Base-by-base conservation (phyloP, 1,284 basidiomycete species). In the Heterobasidion occidentale region DNA sequence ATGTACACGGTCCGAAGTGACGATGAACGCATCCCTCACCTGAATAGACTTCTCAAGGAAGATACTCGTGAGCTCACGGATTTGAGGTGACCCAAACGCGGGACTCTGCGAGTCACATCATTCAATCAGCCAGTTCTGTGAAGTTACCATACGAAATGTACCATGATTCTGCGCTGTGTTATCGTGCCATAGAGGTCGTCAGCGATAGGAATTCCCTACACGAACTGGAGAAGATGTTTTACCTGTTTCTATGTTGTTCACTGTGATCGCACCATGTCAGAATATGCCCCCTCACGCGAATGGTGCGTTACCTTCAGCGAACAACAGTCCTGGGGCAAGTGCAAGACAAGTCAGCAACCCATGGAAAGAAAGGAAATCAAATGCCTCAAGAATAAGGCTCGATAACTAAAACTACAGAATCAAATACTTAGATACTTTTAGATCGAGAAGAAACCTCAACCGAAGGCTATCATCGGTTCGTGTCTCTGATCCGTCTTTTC, bases 161-260 rank as follows among this genome's bases (percentile, higher is more conserved):
- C 56, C 33, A 58, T 46, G 19, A 54, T 46, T 44, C 42, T 54
- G 36, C 56, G 56, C 49, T 58, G 34, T 12, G 19, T 14, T 4
- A 27, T 8, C 27, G 17, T 11, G 27, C 2, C 35, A n/a, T 1
- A 52, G 19, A 27, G 11, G 9, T 17, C 14, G 15, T 51, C 6
- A 8, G 34, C 7, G 11, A 8, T 33, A 9, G n/a, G 17, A 51
- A 14, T 11, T n/a, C 9, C 33, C 12, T 20, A 9, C 15, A 9
- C 11, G 15, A 2, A 56, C 44, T 20, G 9, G 15, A 12, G 34
- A 36, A 34, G 15, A 42, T 14, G 33, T 12, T 63, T 33, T 59
- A 77, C 78, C 70, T 80, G 79, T 34, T 75, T 58, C 69, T 75
- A 58, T 81, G 79, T 52, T 72, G 68, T 34, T 79, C 64, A 8